phyloP scores from a whole-genome alignment of 352 stramenopile species.

The Pythium brachiatum region DNA sequence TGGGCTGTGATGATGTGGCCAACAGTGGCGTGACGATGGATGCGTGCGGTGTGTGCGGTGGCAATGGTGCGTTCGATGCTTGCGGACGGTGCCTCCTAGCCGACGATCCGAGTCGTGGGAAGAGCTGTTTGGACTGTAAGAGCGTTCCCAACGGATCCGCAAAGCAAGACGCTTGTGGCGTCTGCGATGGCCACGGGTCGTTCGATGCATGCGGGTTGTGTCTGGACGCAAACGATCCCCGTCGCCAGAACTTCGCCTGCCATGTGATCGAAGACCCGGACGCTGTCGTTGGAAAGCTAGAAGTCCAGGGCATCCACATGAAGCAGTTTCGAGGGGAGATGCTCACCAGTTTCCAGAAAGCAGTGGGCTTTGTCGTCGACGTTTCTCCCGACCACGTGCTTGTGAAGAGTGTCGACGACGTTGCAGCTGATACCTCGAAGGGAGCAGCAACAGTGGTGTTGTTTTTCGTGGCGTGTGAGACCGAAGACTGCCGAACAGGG shows the following conservation, averaged over 20 bases:
- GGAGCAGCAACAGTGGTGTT: neutral
- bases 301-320: constrained; percentile 23
- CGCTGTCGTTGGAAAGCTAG: constrained; percentile 24
- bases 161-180: constrained; percentile 25
- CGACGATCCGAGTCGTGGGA: constrained; percentile 20
- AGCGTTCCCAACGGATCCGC: constrained; percentile 25
- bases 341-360: constrained; percentile 19
- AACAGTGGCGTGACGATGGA: constrained; percentile 28
- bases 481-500: constrained; percentile 13
- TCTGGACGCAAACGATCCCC: constrained; percentile 29
- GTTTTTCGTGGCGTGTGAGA: constrained; percentile 22
- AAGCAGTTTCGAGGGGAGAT: constrained; percentile 19
- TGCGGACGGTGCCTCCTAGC: constrained; percentile 30
- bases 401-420: constrained; percentile 21
- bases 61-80: constrained; percentile 29
- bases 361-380: constrained; percentile 16
- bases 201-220: constrained; percentile 41
- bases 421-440: neutral
- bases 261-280: constrained; percentile 33
- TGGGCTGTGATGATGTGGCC: constrained; percentile 28
- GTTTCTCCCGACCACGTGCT: constrained; percentile 9
- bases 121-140: constrained; percentile 33
- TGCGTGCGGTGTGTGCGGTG: constrained; percentile 33
- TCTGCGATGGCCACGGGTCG: constrained; percentile 33
- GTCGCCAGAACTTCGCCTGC: constrained; percentile 32